These are phyloP conservation scores for Hippophae gyantsensis DNA, from an alignment of 306 rosid species.

Conservation along the genomic window DNA sequence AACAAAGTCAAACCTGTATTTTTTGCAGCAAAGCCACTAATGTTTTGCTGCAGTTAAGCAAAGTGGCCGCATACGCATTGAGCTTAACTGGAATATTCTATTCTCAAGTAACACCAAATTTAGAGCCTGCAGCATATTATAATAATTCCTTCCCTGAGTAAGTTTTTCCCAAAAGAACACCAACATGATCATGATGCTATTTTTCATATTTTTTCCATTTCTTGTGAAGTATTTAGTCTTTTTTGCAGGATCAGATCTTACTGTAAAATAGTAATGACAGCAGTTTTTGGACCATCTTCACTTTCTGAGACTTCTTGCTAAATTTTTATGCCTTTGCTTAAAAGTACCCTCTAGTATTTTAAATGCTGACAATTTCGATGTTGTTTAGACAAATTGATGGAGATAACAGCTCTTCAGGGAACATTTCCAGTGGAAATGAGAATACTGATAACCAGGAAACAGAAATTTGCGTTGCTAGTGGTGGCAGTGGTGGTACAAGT, in stretches of 20 bases:
- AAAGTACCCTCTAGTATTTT: neutral
- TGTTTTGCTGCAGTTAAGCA: slow-evolving; percentile 63
- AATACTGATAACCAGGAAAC: slow-evolving; percentile 29
- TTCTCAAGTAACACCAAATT: slow-evolving; percentile 44
- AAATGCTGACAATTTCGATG: slow-evolving; percentile 8
- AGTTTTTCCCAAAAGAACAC: slow-evolving; percentile 15
- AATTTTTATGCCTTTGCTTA: neutral
- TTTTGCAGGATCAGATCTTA: neutral
- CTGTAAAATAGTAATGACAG: neutral
- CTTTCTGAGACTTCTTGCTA: neutral
- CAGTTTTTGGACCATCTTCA: neutral
- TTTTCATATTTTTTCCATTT: neutral
- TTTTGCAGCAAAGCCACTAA: slow-evolving; percentile 70
- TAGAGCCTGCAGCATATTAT: slow-evolving; percentile 26
- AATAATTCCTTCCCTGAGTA: slow-evolving; percentile 50
- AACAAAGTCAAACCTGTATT: slow-evolving; percentile 2
- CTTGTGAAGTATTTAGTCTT: neutral
- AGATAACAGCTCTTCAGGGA: slow-evolving; percentile 26
- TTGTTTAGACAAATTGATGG: slow-evolving; percentile 41
- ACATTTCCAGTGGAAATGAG: slow-evolving; percentile 34
- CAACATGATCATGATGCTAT: neutral
- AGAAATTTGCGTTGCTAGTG: slow-evolving; percentile 25
- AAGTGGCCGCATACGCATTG: slow-evolving; percentile 62
- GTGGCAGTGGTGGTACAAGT: slow-evolving; percentile 22
- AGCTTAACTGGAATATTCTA: slow-evolving; percentile 69